Evolutionary conservation across 2,329 filamentous ascomycete genomes (phyloP).

Genomic region (Coleophoma cylindrospora): DNA sequence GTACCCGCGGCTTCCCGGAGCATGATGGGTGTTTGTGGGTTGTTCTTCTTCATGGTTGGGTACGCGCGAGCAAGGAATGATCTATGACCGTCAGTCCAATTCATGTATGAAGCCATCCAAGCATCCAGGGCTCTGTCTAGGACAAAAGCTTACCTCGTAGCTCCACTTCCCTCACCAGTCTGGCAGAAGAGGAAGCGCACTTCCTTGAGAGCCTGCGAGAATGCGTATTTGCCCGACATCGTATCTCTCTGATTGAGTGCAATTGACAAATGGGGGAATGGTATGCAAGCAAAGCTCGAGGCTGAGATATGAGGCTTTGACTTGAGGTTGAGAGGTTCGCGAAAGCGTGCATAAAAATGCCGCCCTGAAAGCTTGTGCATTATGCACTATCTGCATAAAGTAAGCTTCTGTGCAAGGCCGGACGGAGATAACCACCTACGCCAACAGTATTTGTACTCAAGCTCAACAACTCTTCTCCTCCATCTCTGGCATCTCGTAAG

Average conservation of each 20-base stretch:
- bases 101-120: not conserved
- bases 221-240: slow-evolving; percentile 93
- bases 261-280: slow-evolving; percentile 2
- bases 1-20: slow-evolving; percentile 87
- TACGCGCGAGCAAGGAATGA: slow-evolving; percentile 88
- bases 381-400: slow-evolving; percentile 13
- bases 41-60: slow-evolving; percentile 99
- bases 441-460: too few species aligned
- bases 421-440: too few species aligned
- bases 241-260: slow-evolving; percentile 22
- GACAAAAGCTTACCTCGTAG: slow-evolving; percentile 59
- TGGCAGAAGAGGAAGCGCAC: slow-evolving; percentile 97
- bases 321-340: too few species aligned
- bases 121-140: too few species aligned
- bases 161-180: slow-evolving; percentile 83
- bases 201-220: slow-evolving; percentile 85
- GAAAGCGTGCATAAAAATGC: too few species aligned
- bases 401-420: too few species aligned
- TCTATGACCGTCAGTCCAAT: slow-evolving; percentile 39
- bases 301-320: not conserved
- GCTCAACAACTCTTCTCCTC: too few species aligned
- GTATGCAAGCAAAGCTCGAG: too few species aligned
- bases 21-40: slow-evolving; percentile 89
- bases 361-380: not conserved
- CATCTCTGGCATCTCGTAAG: too few species aligned